Conservation (phyloP, 495 filamentous ascomycete species). For the Corynascus novoguineensis region DNA sequence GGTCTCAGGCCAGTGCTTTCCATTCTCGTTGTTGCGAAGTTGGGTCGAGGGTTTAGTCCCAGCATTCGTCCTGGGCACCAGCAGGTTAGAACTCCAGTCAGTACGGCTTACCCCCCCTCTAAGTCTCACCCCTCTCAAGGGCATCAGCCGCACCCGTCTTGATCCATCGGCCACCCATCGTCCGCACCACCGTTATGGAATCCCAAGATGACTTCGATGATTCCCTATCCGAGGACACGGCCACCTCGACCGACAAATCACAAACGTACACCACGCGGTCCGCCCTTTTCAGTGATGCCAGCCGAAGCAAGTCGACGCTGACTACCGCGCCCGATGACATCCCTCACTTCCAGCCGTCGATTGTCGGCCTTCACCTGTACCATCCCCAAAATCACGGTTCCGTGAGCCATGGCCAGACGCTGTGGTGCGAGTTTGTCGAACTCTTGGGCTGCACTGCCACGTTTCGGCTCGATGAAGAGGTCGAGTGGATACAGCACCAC, state of each 20-base stretch:
- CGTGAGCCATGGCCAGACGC: neutral
- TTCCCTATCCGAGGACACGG: neutral
- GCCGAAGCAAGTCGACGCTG: neutral
- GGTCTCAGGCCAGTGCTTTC: neutral
- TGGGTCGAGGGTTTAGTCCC: neutral
- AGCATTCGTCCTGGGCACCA: neutral
- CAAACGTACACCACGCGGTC: constrained; percentile 4
- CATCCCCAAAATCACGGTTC: neutral
- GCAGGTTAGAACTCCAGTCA: constrained; percentile 5
- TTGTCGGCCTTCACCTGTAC: constrained; percentile 12
- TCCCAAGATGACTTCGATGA: neutral
- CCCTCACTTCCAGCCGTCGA: neutral
- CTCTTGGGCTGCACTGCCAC: constrained; percentile 22
- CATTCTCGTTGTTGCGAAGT: neutral
- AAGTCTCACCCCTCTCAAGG: neutral
- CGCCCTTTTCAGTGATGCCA: constrained; percentile 10
- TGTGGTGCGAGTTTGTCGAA: constrained; percentile 41
- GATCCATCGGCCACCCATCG: neutral
- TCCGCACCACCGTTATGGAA: constrained; percentile 2
- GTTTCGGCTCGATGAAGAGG: constrained; percentile 34
- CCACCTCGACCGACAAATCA: neutral
- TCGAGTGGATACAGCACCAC: constrained; percentile 43
- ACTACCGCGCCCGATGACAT: neutral
- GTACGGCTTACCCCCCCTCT: constrained; percentile 2
- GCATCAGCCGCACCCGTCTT: neutral